Percentiles rank a stretch among this genome's conserved stretches.
These are phyloP conservation scores for Elasticomyces elasticus DNA, from an alignment of 495 filamentous ascomycete species.

Conservation along the genomic window DNA sequence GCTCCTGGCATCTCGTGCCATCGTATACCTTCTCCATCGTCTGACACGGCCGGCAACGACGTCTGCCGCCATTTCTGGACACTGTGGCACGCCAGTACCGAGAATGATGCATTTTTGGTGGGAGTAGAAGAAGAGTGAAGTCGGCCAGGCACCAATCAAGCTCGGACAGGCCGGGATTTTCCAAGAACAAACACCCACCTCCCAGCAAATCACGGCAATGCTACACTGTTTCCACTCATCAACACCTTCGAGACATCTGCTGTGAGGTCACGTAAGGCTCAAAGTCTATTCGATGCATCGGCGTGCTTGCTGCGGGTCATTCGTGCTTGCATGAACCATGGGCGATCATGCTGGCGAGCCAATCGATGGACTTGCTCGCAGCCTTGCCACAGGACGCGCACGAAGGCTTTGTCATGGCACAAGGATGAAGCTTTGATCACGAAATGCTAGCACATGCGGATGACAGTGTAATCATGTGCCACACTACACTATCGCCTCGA, in stretches of 20 bases:
- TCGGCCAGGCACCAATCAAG: background rate
- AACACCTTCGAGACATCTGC: background rate
- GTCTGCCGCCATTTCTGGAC: background rate
- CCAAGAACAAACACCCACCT: background rate
- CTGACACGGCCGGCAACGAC: slow-evolving; percentile 1
- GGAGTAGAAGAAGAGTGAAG: background rate
- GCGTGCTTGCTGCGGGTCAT: slow-evolving; percentile 3
- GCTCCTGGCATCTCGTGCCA: background rate
- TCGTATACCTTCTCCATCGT: background rate
- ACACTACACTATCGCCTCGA: no score
- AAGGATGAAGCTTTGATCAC: background rate
- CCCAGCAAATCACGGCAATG: background rate
- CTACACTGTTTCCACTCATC: background rate
- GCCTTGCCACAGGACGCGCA: background rate
- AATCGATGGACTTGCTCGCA: background rate
- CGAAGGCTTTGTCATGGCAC: background rate
- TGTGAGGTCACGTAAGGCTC: background rate
- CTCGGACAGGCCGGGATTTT: background rate
- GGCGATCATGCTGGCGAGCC: background rate
- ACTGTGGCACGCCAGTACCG: background rate
- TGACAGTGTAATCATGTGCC: background rate
- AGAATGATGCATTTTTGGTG: background rate
- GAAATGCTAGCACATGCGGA: background rate
- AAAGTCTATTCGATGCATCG: background rate
- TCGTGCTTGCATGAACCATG: slow-evolving; percentile 1